Base-by-base conservation (phyloP, 2,329 filamentous ascomycete species). In the Neobulgaria alba region DNA sequence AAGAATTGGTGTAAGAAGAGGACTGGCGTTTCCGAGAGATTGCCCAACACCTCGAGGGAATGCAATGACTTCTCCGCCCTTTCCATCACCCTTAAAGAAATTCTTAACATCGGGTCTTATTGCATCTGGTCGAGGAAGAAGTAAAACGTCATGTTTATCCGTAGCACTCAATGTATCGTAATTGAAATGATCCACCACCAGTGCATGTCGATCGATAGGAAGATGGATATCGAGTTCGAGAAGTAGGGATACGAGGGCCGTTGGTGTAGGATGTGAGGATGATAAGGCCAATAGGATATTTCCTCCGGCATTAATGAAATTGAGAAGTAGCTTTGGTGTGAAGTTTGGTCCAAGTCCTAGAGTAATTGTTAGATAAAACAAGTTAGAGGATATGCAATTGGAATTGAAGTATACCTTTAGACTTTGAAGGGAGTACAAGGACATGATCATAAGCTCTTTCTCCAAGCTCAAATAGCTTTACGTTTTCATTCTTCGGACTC, bases 111-210 rank as follows among this genome's bases (percentile, higher is more conserved):
- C 85, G 17, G 76, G 58, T 53, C 83, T 81, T 46, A 82, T 62
- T 36, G 74, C 66, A 44, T 68, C 66, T 3, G 88, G 85, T 26
- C 77, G 71, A 32, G 84, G 76, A 38, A 95, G 67, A 20, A 95
- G 72, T 33, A 98, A 71, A 20, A 95, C 85, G 64, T 96, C 87
- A 65, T 98, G 92, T 58, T 79, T 76, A 50, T 95, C 88, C 36
- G 79, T 59, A 3, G 90, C 82, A 30, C 82, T 86, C 21, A 75
- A 54, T 42, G 74, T 71, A 58, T 96, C 90, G 66, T 92, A 92
- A 68, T 86, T 84, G 77, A 96, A 95, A 70, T 98, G 92, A 65
- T 96, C 92, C 47, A 96, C 82, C 4, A 95, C 82, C 43, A 90
- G 70, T 42, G 85, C 80, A 41, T 82, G 86, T 57, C 89, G 85